Percentiles rank a stretch among this genome's conserved stretches.
phyloP scores from a whole-genome alignment of 2,329 filamentous ascomycete genomes.

The Eutypa lata region DNA sequence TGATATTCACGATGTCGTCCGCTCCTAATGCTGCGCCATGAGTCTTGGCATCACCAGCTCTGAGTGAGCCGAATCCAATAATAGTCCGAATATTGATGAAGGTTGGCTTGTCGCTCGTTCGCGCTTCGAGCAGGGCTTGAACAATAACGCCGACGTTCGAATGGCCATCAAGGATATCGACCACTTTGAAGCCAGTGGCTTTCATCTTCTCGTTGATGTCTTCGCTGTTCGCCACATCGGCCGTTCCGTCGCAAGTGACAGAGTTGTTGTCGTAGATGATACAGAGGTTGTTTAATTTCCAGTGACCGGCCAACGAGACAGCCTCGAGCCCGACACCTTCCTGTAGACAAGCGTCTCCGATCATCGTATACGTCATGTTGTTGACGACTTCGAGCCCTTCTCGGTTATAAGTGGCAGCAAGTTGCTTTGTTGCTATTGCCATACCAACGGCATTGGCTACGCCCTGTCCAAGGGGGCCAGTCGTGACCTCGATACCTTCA shows the following conservation, averaged over 20 bases:
- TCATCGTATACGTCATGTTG: constrained; percentile 52
- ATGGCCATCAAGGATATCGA: constrained; percentile 45
- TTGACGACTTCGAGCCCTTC: constrained; percentile 45
- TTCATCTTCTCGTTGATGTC: neutral
- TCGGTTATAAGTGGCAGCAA: constrained; percentile 48
- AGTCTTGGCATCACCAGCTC: constrained; percentile 46
- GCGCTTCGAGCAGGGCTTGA: constrained; percentile 39
- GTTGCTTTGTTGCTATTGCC: constrained; percentile 52
- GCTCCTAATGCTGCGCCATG: constrained; percentile 57
- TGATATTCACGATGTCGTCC: constrained; percentile 52
- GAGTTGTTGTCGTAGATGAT: constrained; percentile 58
- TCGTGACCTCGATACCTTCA: constrained; percentile 55
- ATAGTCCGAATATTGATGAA: constrained; percentile 57
- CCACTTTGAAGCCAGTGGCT: neutral
- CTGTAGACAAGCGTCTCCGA: constrained; percentile 53
- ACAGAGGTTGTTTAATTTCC: constrained; percentile 48
- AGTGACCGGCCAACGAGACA: constrained; percentile 50
- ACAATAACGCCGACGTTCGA: constrained; percentile 46
- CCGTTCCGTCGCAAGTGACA: constrained; percentile 52
- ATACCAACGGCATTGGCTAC: constrained; percentile 55
- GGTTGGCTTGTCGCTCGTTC: constrained; percentile 42
- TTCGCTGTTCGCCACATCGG: constrained; percentile 30
- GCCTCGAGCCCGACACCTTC: constrained; percentile 55
- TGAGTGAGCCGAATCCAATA: constrained; percentile 50
- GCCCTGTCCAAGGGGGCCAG: constrained; percentile 54